Percentiles rank a stretch among this genome's conserved stretches.
These are phyloP conservation scores for Tulasnella sp. DNA, from an alignment of 768 basidiomycete species.

Conservation along the genomic window DNA sequence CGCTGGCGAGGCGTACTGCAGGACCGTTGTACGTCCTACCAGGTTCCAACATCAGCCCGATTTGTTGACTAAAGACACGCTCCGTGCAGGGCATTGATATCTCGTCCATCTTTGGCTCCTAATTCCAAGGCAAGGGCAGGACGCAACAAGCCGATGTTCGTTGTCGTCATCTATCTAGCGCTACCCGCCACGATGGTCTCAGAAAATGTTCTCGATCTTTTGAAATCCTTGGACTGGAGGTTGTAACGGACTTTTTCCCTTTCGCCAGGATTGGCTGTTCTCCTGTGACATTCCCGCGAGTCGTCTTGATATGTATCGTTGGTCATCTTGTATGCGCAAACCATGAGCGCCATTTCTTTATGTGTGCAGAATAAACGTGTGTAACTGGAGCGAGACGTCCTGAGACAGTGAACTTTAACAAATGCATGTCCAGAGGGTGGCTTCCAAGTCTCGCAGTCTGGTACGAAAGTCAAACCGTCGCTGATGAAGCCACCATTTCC, in stretches of 20 bases:
- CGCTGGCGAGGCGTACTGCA: neutral
- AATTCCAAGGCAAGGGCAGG: neutral
- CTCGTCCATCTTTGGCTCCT: neutral
- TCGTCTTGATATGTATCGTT: neutral
- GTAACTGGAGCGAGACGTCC: neutral
- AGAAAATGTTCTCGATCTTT: too few species aligned
- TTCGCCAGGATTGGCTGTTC: neutral
- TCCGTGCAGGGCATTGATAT: neutral
- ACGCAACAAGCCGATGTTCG: neutral
- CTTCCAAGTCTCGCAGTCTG: too few species aligned
- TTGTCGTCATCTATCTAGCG: too few species aligned
- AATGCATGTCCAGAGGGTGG: too few species aligned
- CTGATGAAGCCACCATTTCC: too few species aligned
- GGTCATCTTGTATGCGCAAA: neutral
- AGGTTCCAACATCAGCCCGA: neutral
- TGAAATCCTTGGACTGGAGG: neutral
- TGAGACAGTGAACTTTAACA: too few species aligned
- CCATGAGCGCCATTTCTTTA: neutral
- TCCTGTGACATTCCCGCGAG: too few species aligned
- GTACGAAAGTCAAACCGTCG: too few species aligned
- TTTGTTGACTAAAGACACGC: neutral
- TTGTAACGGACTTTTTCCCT: neutral
- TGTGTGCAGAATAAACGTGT: neutral
- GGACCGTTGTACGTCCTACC: neutral
- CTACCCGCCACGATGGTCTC: too few species aligned